Base-by-base conservation (phyloP, 129 eudicot species). In the Artemisia argyi region DNA sequence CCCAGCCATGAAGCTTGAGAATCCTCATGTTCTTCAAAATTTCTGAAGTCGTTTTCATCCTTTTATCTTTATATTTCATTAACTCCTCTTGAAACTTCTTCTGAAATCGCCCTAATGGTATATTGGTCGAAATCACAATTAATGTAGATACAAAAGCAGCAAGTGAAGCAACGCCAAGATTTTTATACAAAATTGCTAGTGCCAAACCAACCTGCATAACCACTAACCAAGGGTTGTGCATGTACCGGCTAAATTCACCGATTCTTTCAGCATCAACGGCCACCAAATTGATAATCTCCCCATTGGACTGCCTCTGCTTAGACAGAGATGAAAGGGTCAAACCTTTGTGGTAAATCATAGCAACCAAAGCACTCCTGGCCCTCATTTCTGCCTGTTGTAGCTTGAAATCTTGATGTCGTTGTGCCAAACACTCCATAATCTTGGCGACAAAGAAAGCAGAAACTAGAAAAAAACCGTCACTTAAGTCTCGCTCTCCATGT, bases 1-100 rank as follows among this genome's bases (percentile, higher is more conserved):
- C 98, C 98, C 98, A 93, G 12, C 96, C 95, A 72, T 93, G 84
- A 76, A 93, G 96, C 75, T 89, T 93, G 52, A 93, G 92, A 77
- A 93, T 93, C 66, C 91, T 84, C 97, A 93, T 93, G 77, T 90
- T 93, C 77, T 85, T 87, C 80, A 93, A 78, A 55, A 90, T 83
- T 66, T 93, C 98, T 19, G 93, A 87, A 13, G 92, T 93, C 7
- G 83, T 83, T 82, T 90, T 93, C 98, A 93, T 90, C 80, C 98
- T 79, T 79, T 60, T 75, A 73, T 93, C 98, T 73, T 85, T 93
- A 13, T 75, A 89, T 70, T 87, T 65, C 98, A 93, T 93, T 7
- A 93, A 63, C 59, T 79, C 74, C 2, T 72, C 85, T 60, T 93
- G 96, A 83, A 78, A 93, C 54, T 82, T 89, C 83, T 87, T 84